phyloP scores from a whole-genome alignment of 495 filamentous ascomycete species.

The Halenospora varia region DNA sequence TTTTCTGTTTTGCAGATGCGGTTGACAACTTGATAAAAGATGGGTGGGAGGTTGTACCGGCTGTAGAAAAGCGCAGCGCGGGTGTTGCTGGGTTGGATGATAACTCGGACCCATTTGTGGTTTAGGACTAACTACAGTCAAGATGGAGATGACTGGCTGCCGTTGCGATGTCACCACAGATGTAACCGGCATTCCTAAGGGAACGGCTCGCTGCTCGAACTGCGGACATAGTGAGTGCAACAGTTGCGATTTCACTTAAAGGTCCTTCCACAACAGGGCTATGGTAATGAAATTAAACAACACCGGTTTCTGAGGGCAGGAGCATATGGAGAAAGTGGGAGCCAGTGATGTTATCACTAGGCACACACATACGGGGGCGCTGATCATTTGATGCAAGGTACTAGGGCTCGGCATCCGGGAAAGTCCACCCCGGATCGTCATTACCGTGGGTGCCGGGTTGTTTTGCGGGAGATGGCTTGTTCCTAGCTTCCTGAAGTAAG shows the following conservation, averaged over 20 bases:
- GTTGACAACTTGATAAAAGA: not conserved
- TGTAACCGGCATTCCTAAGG: too few species aligned
- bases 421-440: not conserved
- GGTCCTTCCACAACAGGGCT: not conserved
- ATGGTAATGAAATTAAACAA: too few species aligned
- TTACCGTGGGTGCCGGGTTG: not conserved
- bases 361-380: not conserved
- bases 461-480: not conserved
- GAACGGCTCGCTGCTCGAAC: not conserved
- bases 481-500: not conserved
- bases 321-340: not conserved
- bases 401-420: not conserved
- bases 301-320: too few species aligned
- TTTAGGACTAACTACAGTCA: too few species aligned
- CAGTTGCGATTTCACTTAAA: constrained; percentile 4
- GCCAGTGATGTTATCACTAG: not conserved
- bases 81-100: too few species aligned
- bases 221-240: constrained; percentile 9
- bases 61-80: not conserved
- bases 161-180: too few species aligned
- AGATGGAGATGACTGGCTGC: too few species aligned
- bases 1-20: not conserved
- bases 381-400: not conserved
- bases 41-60: not conserved
- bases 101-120: too few species aligned